Conservation (phyloP, 331 rosid genomes). For the Cucumis variabilis region DNA sequence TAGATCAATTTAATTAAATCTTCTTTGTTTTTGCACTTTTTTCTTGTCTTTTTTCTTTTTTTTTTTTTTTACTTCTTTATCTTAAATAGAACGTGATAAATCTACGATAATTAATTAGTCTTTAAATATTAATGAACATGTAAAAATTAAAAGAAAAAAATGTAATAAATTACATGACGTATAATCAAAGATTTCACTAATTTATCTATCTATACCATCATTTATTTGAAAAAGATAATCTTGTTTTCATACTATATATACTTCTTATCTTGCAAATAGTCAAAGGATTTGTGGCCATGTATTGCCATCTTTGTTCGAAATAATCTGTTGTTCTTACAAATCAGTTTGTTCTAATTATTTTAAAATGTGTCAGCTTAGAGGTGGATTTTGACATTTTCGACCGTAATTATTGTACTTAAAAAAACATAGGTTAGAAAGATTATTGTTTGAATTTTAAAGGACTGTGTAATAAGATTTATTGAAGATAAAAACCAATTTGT, state of each 20-base stretch:
- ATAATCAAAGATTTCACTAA: background rate
- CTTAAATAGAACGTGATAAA: background rate
- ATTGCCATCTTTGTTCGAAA: background rate
- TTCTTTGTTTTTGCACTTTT: background rate
- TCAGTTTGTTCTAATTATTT: background rate
- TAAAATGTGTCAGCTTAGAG: too few relatives aligned
- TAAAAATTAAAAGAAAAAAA: background rate
- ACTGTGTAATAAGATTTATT: background rate
- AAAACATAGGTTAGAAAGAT: background rate
- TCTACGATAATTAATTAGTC: background rate
- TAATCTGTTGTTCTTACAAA: background rate
- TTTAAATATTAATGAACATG: background rate
- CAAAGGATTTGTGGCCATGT: background rate
- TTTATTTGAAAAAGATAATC: background rate
- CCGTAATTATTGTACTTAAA: too few relatives aligned
- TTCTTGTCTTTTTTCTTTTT: background rate
- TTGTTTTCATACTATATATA: background rate
- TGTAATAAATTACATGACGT: background rate
- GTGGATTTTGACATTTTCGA: too few relatives aligned
- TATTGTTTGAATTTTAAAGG: background rate
- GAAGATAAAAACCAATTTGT: background rate
- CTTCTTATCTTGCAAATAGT: background rate
- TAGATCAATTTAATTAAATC: background rate
- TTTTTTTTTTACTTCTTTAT: background rate
- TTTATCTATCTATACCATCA: background rate